Conservation (phyloP, 2,329 filamentous ascomycete species). For the Pestalotiopsis sp. region DNA sequence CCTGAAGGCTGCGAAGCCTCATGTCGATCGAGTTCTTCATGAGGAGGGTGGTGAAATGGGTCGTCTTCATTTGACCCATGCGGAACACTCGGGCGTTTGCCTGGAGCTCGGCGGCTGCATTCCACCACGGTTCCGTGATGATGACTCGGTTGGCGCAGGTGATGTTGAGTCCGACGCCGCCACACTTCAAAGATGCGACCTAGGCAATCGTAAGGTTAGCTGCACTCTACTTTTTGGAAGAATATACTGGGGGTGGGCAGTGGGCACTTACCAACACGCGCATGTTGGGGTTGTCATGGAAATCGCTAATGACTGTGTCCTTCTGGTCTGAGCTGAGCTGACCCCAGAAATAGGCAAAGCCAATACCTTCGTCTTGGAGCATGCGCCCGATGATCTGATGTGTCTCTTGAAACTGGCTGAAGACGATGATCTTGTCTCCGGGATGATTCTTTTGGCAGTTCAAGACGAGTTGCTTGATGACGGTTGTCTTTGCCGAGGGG, state of each 20-base stretch:
- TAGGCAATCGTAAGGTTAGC: too few species aligned
- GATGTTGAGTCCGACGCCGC: conserved; percentile 42
- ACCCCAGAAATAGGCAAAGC: conserved; percentile 39
- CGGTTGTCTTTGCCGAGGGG: background rate
- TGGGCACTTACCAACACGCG: too few species aligned
- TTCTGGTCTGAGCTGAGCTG: too few species aligned
- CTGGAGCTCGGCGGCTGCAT: conserved; percentile 62
- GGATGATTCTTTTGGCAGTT: background rate
- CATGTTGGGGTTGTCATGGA: too few species aligned
- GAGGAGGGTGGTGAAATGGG: conserved; percentile 59
- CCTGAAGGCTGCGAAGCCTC: conserved; percentile 22
- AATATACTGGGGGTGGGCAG: too few species aligned
- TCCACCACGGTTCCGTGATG: conserved; percentile 63
- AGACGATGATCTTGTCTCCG: conserved; percentile 15
- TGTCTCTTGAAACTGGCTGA: background rate
- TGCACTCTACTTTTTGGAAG: too few species aligned
- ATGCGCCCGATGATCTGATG: conserved; percentile 35
- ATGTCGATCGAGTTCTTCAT: conserved; percentile 60
- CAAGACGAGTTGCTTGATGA: background rate
- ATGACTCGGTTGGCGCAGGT: conserved; percentile 53
- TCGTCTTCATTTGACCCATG: conserved; percentile 64
- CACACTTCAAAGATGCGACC: conserved; percentile 35
- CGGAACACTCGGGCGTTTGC: conserved; percentile 62
- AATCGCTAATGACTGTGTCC: too few species aligned
- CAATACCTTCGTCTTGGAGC: conserved; percentile 27